Percentiles rank a stretch among this genome's conserved stretches.
Evolutionary conservation across 2,329 filamentous ascomycete genomes (phyloP).

Genomic region (Microdochium paspali): DNA sequence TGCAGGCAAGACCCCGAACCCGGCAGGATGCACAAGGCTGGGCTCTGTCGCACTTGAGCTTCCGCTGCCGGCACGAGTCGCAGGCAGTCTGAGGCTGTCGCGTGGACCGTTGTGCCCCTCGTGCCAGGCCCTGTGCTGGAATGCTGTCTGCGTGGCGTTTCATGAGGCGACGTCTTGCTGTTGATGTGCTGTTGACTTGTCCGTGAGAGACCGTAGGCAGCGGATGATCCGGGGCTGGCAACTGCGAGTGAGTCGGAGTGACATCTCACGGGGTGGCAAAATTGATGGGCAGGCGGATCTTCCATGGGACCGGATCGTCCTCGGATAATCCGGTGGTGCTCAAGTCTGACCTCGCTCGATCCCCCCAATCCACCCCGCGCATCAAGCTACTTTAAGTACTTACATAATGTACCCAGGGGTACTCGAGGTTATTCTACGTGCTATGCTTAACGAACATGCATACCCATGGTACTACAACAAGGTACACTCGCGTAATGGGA

Average conservation of each 20-base stretch:
- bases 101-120: too few species aligned
- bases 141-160: neutral
- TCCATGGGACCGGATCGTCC: neutral
- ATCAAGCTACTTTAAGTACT: too few species aligned
- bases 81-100: conserved; percentile 21
- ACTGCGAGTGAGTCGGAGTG: too few species aligned
- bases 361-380: too few species aligned
- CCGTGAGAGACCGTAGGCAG: too few species aligned
- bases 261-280: neutral
- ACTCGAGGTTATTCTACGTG: too few species aligned
- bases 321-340: neutral
- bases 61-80: conserved; percentile 19
- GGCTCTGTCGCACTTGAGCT: conserved; percentile 21
- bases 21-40: conserved; percentile 18
- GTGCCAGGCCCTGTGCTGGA: too few species aligned
- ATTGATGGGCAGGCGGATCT: neutral
- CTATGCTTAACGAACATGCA: too few species aligned
- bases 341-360: too few species aligned
- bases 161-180: neutral
- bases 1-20: conserved; percentile 14
- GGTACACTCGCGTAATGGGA: too few species aligned
- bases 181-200: neutral
- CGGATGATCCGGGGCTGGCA: neutral
- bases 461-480: too few species aligned
- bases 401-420: too few species aligned